Base-by-base conservation (phyloP, 176 grass and related monocot genomes). In the Eragrostis curvula region DNA sequence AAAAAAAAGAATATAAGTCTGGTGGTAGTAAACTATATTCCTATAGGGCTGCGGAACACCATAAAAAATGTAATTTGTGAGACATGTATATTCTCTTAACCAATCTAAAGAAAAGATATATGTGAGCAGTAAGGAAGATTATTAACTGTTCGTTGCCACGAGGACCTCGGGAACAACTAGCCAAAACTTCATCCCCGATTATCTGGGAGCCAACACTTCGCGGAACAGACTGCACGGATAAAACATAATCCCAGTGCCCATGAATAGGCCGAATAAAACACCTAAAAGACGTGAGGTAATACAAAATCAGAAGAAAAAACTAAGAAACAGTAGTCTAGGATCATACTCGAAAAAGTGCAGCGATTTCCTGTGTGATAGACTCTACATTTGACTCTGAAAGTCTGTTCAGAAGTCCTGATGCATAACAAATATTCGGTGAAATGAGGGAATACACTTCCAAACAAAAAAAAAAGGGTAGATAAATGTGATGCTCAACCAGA, bases 351-450 rank as follows among this genome's bases (percentile, higher is more conserved):
- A 88, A 93, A 74, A 95, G 76, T 27, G 88, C 65, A 53, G 92
- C 87, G 58, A 98, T 82, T 88, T 98, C 93, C 87, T 91, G 81
- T 53, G 96, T 93, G 86, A 95, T 88, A 55, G 89, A 91, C 77
- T 98, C 96, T 70, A 98, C 87, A 15, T 93, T 98, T 28, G 88
- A 90, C 60, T 95, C 90, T 36, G 84, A 93, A 63, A 98, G 93
- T 30, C 89, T 91, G 56, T 93, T 95, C 68, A 98, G 62, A 88
- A 93, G 88, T 79, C 96, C 96, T 95, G 88, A 25, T 71, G 46
- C 46, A 95, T 21, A 74, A 10, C 66, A 36, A 44, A 82, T 27
- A 85, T 66, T 46, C 79, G 49, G 9, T 61, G 43, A 88, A 80
- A 64, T 47, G 36, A 67, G 29, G 75, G 8, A 89, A 77, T 43